Evolutionary conservation across 129 eudicot species (phyloP).

Genomic region (Saussurea involucrata): DNA sequence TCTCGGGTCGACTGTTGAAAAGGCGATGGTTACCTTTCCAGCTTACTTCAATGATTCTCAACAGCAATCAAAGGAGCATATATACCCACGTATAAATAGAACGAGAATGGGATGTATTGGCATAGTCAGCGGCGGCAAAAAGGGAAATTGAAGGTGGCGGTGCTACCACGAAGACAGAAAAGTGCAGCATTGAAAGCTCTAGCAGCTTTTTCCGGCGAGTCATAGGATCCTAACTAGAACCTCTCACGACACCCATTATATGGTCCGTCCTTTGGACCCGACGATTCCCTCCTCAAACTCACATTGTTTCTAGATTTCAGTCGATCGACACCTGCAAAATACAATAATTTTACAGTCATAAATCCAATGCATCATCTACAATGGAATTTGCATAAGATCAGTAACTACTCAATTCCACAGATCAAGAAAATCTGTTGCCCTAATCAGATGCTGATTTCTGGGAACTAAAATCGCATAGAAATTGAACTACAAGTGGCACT

Average conservation of each 20-base stretch:
- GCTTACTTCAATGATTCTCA: constrained; percentile 41
- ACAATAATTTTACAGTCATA: neutral
- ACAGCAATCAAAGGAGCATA: constrained; percentile 41
- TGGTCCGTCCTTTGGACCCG: constrained; percentile 52
- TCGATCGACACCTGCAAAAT: constrained; percentile 72
- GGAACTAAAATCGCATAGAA: neutral
- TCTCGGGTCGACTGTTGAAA: constrained; percentile 26
- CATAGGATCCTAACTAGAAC: constrained; percentile 42
- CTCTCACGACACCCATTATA: constrained; percentile 43
- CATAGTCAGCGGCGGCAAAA: constrained; percentile 31
- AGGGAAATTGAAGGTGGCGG: constrained; percentile 36
- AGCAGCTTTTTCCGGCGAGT: constrained; percentile 38
- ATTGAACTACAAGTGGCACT: neutral
- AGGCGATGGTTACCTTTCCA: constrained; percentile 40
- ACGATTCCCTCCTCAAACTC: constrained; percentile 54
- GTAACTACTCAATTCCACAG: constrained; percentile 6
- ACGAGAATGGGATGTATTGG: neutral
- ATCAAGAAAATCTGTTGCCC: constrained; percentile 1
- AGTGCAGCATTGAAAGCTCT: constrained; percentile 38
- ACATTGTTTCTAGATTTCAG: constrained; percentile 59
- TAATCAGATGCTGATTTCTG: neutral
- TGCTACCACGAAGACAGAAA: constrained; percentile 30
- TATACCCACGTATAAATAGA: no score
- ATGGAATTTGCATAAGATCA: neutral
- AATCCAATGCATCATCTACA: neutral